Conservation (phyloP, 129 eudicot genomes). For the Arctium minus region DNA sequence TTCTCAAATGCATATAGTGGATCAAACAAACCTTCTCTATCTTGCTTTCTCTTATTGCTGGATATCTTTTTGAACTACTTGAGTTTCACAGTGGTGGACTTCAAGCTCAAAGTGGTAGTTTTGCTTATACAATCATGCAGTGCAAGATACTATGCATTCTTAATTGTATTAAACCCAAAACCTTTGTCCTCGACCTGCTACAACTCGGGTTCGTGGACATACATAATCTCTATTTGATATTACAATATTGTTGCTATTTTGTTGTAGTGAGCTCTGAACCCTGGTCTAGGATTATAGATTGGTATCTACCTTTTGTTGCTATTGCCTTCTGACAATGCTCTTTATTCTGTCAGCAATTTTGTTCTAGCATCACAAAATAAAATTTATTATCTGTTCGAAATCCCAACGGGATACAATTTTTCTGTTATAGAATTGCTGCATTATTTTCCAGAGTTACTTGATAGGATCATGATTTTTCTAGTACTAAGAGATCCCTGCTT, state of each 20-base stretch:
- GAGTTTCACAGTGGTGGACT: too few relatives aligned
- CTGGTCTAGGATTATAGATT: background rate
- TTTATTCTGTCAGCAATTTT: background rate
- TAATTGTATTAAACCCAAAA: background rate
- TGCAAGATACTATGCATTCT: too few relatives aligned
- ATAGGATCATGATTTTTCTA: background rate
- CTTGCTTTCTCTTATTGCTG: background rate
- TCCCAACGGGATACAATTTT: background rate
- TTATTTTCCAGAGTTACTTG: background rate
- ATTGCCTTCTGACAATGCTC: background rate
- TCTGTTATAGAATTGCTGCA: background rate
- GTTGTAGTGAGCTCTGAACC: background rate
- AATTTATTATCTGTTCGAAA: background rate
- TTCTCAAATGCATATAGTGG: background rate
- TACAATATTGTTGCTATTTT: background rate
- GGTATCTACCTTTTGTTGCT: background rate
- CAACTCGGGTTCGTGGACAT: background rate
- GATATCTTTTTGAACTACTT: too few relatives aligned
- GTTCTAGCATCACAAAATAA: background rate
- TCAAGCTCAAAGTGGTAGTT: too few relatives aligned
- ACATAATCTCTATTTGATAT: background rate
- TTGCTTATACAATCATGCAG: too few relatives aligned
- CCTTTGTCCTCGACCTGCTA: background rate
- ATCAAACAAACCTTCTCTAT: background rate
- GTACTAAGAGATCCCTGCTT: background rate